phyloP scores from a whole-genome alignment of 305 asterid genomes.

The Rubia tinctorum region DNA sequence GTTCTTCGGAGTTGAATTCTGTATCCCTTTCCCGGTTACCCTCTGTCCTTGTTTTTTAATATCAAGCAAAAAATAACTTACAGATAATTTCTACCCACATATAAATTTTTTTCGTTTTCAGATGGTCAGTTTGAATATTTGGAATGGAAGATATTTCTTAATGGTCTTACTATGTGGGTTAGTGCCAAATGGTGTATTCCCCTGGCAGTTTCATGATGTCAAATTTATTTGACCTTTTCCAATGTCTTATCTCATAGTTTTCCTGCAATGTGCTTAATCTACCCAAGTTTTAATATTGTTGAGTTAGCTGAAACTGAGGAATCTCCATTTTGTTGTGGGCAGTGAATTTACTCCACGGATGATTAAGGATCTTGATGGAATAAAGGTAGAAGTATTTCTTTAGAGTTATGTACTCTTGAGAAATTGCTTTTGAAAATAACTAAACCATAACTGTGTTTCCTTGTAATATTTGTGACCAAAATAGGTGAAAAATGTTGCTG shows the following conservation, averaged over 20 bases:
- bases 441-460: conserved; percentile 10
- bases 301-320: not conserved
- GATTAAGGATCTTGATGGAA: conserved; percentile 80
- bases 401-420: not conserved
- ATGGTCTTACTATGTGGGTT: not conserved
- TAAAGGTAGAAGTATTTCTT: conserved; percentile 43
- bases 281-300: not conserved
- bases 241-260: not conserved
- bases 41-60: not conserved
- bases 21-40: not conserved
- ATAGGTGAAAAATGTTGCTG: conserved; percentile 78
- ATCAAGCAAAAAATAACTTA: not conserved
- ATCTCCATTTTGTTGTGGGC: conserved; percentile 25
- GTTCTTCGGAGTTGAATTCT: conserved; percentile 7
- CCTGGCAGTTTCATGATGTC: not conserved
- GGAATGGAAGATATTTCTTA: not conserved
- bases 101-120: not conserved
- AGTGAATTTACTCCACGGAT: conserved; percentile 94
- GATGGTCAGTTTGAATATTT: not conserved
- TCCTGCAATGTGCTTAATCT: not conserved
- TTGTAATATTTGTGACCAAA: conserved; percentile 19
- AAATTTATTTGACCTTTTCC: not conserved
- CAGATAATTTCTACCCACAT: not conserved
- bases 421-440: not conserved
- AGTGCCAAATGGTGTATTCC: not conserved